Conservation (phyloP, 805 yeast genomes). For the Priceomyces castillae region DNA sequence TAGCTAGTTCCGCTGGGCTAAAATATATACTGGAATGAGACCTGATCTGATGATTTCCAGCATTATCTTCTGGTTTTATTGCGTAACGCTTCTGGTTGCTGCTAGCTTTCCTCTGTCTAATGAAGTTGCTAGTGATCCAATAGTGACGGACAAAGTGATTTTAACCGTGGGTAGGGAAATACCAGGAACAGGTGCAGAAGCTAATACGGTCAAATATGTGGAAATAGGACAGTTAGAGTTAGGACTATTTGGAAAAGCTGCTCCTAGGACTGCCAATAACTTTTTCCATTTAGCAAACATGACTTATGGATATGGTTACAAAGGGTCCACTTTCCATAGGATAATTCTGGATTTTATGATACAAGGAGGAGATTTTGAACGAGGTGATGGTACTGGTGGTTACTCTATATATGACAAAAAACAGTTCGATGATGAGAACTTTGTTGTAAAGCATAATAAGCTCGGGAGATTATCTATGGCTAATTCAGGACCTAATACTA, state of each 20-base stretch:
- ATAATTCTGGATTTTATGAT: slow-evolving; percentile 36
- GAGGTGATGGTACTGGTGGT: slow-evolving; percentile 81
- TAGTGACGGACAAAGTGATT: slow-evolving; percentile 44
- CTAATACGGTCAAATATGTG: slow-evolving; percentile 5
- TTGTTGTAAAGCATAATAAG: slow-evolving; percentile 63
- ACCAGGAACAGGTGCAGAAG: slow-evolving; percentile 2
- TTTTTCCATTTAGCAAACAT: slow-evolving; percentile 29
- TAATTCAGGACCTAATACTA: slow-evolving; percentile 25
- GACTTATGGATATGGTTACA: slow-evolving; percentile 56
- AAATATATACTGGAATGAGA: too few relatives aligned
- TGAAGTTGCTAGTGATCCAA: slow-evolving; percentile 38
- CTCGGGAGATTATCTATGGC: slow-evolving; percentile 69
- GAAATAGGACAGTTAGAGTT: slow-evolving; percentile 47
- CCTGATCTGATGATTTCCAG: too few relatives aligned
- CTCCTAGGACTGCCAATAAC: slow-evolving; percentile 46
- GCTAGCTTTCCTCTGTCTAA: not conserved
- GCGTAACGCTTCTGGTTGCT: not conserved
- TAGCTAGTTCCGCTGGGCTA: too few relatives aligned
- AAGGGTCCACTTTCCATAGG: slow-evolving; percentile 54
- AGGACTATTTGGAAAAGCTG: slow-evolving; percentile 64
- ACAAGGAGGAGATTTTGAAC: slow-evolving; percentile 37
- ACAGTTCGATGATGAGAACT: slow-evolving; percentile 51
- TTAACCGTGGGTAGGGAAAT: slow-evolving; percentile 31
- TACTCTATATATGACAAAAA: slow-evolving; percentile 64
- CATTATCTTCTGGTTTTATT: not conserved